A percentile compares a stretch with the other conserved stretches of the same genome.
Evolutionary conservation across 345 rosid genomes (phyloP).

Genomic region (Psidium friedrichsthalianum): DNA sequence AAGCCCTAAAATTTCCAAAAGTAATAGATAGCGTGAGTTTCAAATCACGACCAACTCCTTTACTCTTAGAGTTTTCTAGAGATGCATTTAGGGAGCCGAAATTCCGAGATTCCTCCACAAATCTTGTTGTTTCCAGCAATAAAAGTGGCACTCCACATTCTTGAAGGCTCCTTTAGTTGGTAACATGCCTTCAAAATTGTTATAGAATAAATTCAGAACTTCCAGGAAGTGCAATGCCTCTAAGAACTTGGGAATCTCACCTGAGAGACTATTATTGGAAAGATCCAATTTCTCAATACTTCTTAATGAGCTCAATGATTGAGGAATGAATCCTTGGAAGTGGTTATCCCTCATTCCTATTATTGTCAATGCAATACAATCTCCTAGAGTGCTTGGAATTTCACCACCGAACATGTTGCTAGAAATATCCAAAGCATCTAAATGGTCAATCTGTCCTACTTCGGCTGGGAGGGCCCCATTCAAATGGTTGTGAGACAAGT

Average conservation of each 20-base stretch:
- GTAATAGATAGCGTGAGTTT: accelerated
- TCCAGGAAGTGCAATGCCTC: not conserved
- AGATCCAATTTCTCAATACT: constrained; percentile 18
- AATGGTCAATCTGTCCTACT: constrained; percentile 8
- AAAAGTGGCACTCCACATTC: constrained; percentile 12
- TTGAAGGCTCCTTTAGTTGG: constrained; percentile 21
- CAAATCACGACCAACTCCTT: accelerated
- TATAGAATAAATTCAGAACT: constrained; percentile 17
- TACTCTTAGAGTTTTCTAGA: accelerated
- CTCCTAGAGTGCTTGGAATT: constrained; percentile 13
- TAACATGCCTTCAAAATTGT: constrained; percentile 29
- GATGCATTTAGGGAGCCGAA: not conserved
- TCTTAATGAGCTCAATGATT: constrained; percentile 11
- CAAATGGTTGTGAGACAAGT: constrained; percentile 16
- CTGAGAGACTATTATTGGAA: constrained; percentile 20
- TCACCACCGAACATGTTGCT: constrained; percentile 17
- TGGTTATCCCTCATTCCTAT: constrained; percentile 5
- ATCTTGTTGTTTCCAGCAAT: constrained; percentile 14
- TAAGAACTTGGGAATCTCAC: constrained; percentile 7
- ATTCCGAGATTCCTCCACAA: constrained; percentile 4
- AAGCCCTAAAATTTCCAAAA: not conserved
- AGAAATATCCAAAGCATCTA: not conserved
- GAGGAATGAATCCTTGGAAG: constrained; percentile 24
- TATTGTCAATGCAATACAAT: not conserved
- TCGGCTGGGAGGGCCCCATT: constrained; percentile 11